Evolutionary conservation across 2,329 filamentous ascomycete genomes (phyloP), one percentile per base, ranked within the genome.

Genomic region (Clonostachys solani): DNA sequence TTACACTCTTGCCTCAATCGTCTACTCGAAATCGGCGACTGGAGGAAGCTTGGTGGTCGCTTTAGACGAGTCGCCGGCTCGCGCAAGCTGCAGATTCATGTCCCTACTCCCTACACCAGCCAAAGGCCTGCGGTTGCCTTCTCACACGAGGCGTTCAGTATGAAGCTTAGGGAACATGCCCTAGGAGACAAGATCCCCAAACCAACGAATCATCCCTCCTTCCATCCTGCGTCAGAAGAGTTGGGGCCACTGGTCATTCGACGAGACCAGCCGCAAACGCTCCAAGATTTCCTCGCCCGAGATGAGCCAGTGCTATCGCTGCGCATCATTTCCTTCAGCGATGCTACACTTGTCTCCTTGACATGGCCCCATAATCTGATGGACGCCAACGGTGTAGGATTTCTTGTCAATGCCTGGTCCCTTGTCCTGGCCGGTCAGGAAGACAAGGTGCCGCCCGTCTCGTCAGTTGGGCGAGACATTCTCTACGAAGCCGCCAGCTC

Each of bases 311-410:
- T 73, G 52, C 55, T 80, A 5, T 65, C 66, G 5, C 58, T 80
- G 5, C 72, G 75, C 49, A 60, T 80, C 40, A 66, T 70, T 5
- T 66, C 67, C 0, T 80, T 80, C 54, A 55, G 52, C 4, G 70
- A 81, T 47, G 70, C 72, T 0, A 80, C 77, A 0, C 55, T 80
- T 0, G 60, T 80, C 2, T 63, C 65, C 0, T 50, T 80, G 1
- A 60, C 60, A 2, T 76, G 66, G 59, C 67, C 71, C 3, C 78
- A 81, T 54, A 69, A 67, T 0, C 55, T 77, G 7, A 67, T 69
- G 48, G 76, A 79, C 50, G 71, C 63, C 5, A 63, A 74, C 52
- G 75, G 72, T 5, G 62, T 63, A 19, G 53, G 58, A 4, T 65
- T 60, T 1, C 57, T 81, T 6, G 51, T 79, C 4, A 52, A 64